phyloP scores from a whole-genome alignment of 2,329 filamentous ascomycete genomes.

The Trichoderma brevicompactum region DNA sequence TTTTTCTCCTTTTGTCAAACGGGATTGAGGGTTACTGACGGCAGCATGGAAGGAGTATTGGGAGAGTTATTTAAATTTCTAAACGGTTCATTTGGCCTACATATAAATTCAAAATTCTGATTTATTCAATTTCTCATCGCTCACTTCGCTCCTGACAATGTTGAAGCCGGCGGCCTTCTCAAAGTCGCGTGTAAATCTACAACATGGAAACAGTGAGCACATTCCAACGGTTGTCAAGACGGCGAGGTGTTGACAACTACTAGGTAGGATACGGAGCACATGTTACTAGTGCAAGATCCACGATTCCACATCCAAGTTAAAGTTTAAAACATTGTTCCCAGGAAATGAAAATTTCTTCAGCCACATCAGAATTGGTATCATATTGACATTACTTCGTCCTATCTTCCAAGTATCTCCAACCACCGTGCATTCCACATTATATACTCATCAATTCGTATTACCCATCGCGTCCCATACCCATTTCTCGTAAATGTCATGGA shows the following conservation, averaged over 20 bases:
- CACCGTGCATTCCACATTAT: slow-evolving; percentile 13
- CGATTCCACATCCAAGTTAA: background rate
- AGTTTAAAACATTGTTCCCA: background rate
- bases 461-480: background rate
- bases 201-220: background rate
- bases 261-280: background rate
- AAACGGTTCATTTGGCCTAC: background rate
- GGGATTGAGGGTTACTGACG: background rate
- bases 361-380: slow-evolving; percentile 17
- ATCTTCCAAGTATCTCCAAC: slow-evolving; percentile 6
- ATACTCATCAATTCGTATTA: slow-evolving; percentile 19
- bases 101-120: background rate
- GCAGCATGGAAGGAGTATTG: slow-evolving; percentile 6
- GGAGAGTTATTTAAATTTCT: background rate
- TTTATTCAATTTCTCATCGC: background rate
- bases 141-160: background rate
- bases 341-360: background rate
- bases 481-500: slow-evolving; percentile 4
- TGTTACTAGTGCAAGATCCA: background rate
- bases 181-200: background rate
- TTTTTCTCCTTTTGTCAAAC: background rate
- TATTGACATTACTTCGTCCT: slow-evolving; percentile 1
- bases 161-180: background rate
- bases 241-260: no score
- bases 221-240: background rate